Conservation (phyloP, 139 green algal species). For the Diplosphaera chodatii region DNA sequence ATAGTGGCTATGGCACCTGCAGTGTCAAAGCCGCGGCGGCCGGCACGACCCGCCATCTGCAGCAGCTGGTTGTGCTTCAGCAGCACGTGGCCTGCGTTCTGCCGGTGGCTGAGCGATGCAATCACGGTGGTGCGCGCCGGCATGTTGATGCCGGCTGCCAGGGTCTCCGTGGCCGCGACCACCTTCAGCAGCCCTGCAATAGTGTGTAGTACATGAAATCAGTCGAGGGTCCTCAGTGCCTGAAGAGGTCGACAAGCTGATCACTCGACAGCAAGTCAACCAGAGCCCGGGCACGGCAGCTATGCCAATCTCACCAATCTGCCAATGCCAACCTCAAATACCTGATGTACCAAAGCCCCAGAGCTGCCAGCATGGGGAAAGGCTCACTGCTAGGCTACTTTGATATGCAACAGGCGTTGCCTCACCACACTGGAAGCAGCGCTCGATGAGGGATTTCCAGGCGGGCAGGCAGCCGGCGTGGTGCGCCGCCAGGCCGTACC, state of each 20-base stretch:
- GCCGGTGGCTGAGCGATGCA: conserved; percentile 54
- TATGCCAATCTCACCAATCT: no score
- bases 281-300: no score
- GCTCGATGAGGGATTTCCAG: conserved; percentile 90
- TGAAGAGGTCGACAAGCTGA: no score
- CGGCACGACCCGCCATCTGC: conserved; percentile 69
- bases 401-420: no score
- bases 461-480: conserved; percentile 88
- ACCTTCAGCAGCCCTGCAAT: conserved; percentile 60
- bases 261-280: no score
- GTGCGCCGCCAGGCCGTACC: conserved; percentile 72
- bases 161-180: conserved; percentile 94
- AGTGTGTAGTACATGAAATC: neutral
- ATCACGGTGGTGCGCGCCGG: conserved; percentile 88
- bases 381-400: no score
- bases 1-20: conserved; percentile 8
- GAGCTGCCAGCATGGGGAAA: no score
- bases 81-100: conserved; percentile 34
- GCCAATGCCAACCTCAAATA: no score
- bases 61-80: conserved; percentile 88
- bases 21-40: conserved; percentile 75
- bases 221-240: no score
- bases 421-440: conserved; percentile 73
- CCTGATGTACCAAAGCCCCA: no score
- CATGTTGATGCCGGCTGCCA: conserved; percentile 99